phyloP scores from a whole-genome alignment of 176 grass and related monocot genomes.

The Carex kokanica region DNA sequence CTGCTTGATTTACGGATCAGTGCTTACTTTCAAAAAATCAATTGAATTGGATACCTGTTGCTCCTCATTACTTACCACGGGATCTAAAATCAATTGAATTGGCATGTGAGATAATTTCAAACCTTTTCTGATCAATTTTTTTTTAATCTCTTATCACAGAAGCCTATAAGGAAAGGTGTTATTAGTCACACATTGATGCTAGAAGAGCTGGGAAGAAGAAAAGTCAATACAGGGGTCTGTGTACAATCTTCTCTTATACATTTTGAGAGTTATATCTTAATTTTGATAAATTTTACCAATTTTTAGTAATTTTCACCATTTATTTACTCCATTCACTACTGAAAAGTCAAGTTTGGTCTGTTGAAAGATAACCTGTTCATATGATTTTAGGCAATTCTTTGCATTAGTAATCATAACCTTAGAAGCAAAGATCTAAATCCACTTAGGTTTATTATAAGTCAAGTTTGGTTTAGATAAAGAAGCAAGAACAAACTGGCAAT shows the following conservation, averaged over 20 bases:
- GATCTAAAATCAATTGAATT: no score
- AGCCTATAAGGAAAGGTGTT: conserved; percentile 77
- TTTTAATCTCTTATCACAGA: conserved; percentile 37
- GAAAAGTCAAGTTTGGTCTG: no score
- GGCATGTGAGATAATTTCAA: neutral
- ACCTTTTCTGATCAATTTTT: neutral
- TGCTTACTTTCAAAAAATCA: no score
- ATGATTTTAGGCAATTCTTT: no score
- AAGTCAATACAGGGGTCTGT: conserved; percentile 46
- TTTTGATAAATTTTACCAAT: neutral
- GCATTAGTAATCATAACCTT: no score
- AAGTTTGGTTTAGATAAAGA: no score
- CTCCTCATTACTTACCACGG: no score
- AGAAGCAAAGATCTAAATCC: no score
- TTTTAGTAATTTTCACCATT: neutral
- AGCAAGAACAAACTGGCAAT: neutral
- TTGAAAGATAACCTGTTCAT: no score
- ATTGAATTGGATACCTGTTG: no score
- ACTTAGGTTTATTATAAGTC: no score
- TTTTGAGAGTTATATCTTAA: conserved; percentile 6
- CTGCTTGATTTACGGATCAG: no score
- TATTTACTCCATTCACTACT: neutral
- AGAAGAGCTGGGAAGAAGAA: conserved; percentile 60
- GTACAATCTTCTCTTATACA: conserved; percentile 22
- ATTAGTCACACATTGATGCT: conserved; percentile 66